These are phyloP conservation scores for Fusarium foetens DNA, from an alignment of 2,329 filamentous ascomycete genomes.

Conservation along the genomic window DNA sequence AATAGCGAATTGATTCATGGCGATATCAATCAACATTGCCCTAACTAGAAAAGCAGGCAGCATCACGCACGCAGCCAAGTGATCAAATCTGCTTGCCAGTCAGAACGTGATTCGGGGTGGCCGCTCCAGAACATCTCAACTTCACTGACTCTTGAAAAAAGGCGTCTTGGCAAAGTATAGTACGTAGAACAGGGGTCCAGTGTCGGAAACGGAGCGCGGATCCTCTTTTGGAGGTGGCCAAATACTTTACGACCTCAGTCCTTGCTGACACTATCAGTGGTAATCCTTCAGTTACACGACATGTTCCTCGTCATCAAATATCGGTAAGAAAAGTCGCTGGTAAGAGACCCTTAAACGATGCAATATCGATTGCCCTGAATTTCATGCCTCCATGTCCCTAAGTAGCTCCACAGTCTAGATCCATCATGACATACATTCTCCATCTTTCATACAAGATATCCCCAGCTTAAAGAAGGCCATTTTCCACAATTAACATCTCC, in stretches of 20 bases:
- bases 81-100: conserved; percentile 21
- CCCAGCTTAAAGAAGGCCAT: conserved; percentile 6
- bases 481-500: conserved; percentile 16
- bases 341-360: background rate
- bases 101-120: conserved; percentile 32
- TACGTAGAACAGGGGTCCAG: conserved; percentile 15
- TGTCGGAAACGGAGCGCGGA: background rate
- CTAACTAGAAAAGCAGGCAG: background rate
- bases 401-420: conserved; percentile 2
- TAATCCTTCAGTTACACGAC: background rate
- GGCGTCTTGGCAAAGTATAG: conserved; percentile 10
- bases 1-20: conserved; percentile 12
- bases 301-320: background rate
- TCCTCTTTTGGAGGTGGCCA: conserved; percentile 9
- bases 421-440: conserved; percentile 24
- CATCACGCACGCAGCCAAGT: conserved; percentile 31
- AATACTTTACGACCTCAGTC: conserved; percentile 3
- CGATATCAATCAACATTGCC: conserved; percentile 10
- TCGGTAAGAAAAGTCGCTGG: background rate
- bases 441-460: conserved; percentile 23
- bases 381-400: background rate
- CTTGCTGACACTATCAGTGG: background rate
- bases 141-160: background rate
- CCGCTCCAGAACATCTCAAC: conserved; percentile 10
- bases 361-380: background rate